phyloP scores from a whole-genome alignment of 2,329 filamentous ascomycete species.

The Diatrype stigma region DNA sequence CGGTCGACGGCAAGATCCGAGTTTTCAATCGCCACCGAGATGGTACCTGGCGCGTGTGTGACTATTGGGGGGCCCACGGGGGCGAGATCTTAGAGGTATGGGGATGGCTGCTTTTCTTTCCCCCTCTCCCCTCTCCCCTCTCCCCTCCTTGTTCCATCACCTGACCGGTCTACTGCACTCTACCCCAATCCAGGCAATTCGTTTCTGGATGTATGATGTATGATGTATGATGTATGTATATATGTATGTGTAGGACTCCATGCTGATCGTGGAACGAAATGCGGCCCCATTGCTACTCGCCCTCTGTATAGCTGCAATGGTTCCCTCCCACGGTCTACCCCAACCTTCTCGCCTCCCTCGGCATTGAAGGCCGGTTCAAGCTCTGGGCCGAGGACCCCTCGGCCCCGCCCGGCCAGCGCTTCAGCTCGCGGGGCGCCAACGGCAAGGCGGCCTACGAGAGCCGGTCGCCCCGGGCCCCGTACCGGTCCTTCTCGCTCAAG shows the following conservation, averaged over 20 bases:
- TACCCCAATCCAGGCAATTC: no score
- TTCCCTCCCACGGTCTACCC: conserved; percentile 84
- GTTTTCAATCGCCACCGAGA: conserved; percentile 84
- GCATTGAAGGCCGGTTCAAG: conserved; percentile 84
- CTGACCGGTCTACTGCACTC: no score
- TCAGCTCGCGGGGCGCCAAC: conserved; percentile 56
- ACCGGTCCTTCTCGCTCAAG: conserved; percentile 81
- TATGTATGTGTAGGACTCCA: no score
- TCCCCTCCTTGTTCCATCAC: no score
- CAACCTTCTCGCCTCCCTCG: conserved; percentile 80
- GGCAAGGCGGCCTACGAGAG: conserved; percentile 52
- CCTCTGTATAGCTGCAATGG: conserved; percentile 75
- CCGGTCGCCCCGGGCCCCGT: conserved; percentile 59
- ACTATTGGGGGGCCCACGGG: conserved; percentile 87
- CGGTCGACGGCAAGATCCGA: conserved; percentile 87
- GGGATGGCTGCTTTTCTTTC: conserved; percentile 29
- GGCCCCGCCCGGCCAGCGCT: conserved; percentile 74
- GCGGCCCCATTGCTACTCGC: not conserved
- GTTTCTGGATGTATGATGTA: no score
- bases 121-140: no score
- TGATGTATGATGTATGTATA: no score
- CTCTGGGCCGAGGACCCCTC: conserved; percentile 90
- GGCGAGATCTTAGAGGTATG: conserved; percentile 89
- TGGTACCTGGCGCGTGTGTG: conserved; percentile 72
- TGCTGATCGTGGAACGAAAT: no score